phyloP scores from a whole-genome alignment of 805 yeast species.

The Nakazawaea ishiwadae region DNA sequence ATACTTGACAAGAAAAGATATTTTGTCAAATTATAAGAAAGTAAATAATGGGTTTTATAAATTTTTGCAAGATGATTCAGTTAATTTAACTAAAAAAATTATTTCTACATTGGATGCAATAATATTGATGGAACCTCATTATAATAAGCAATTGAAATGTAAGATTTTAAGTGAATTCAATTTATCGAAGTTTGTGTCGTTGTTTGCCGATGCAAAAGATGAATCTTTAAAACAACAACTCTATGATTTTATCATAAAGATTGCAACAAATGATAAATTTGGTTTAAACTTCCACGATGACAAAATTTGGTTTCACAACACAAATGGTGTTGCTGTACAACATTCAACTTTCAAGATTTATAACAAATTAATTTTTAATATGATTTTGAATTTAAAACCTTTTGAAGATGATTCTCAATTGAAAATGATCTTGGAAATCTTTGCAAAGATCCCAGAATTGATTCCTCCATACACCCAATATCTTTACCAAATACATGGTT shows the following conservation, averaged over 20 bases:
- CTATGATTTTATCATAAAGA: slow-evolving; percentile 40
- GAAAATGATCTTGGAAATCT: slow-evolving; percentile 44
- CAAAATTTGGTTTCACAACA: slow-evolving; percentile 42
- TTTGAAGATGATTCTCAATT: slow-evolving; percentile 72
- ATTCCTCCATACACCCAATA: slow-evolving; percentile 65
- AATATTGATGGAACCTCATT: slow-evolving; percentile 55
- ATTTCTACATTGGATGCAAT: slow-evolving; percentile 42
- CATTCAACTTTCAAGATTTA: slow-evolving; percentile 48
- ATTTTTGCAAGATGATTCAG: slow-evolving; percentile 51
- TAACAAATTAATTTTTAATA: slow-evolving; percentile 61
- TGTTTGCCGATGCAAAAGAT: slow-evolving; percentile 30
- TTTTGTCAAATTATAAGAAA: slow-evolving; percentile 51
- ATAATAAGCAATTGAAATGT: slow-evolving; percentile 66
- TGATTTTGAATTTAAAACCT: slow-evolving; percentile 67
- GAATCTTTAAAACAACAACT: slow-evolving; percentile 30
- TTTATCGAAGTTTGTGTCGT: slow-evolving; percentile 48
- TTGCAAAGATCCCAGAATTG: slow-evolving; percentile 60
- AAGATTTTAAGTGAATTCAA: slow-evolving; percentile 76
- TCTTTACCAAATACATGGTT: slow-evolving; percentile 54
- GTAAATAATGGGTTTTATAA: slow-evolving; percentile 68
- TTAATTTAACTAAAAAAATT: slow-evolving; percentile 32
- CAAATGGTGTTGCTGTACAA: slow-evolving; percentile 39
- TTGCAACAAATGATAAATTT: slow-evolving; percentile 43
- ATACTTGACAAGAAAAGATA: slow-evolving; percentile 57
- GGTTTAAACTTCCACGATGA: slow-evolving; percentile 46